Base-by-base conservation (phyloP, 129 eudicot species). In the Pittosporum tobira region DNA sequence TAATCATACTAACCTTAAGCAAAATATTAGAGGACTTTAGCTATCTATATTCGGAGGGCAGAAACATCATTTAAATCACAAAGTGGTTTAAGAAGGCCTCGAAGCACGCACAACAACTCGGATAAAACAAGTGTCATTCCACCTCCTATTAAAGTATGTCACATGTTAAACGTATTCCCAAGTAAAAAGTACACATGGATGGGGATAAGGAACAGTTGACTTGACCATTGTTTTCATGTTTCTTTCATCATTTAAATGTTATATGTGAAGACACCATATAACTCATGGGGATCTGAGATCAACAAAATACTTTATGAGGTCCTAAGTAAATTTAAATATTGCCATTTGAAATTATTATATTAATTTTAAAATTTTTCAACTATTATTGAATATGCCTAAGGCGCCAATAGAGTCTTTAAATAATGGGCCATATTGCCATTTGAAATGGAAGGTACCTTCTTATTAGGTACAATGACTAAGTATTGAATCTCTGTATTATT, bases 161-260 rank as follows among this genome's bases (percentile, higher is more conserved):
- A 78, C 81, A 79, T 75, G 64, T 79, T 79, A 44, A 79, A 64
- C 3, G 85, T 78, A 36, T 79, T 81, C 1, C 85, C 81, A 44
- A 79, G 48, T 15, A n/a, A 79, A 48, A 47, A 79, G 53, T 11
- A 78, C 85, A 6, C 85, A 78, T 1, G 76, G 85, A 3, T 66
- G 68, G 12, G 75, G 65, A 23, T 67, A 57, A 44, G 81, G 78
- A 29, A 19, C 72, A 43, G 85, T 78, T 2, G 81, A 78, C 85
- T 75, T 79, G 85, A 75, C 70, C 85, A 75, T 79, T 2, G 77
- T 63, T 63, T 75, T 53, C 46, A 75, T 75, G 56, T 75, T 71
- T 42, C 81, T 76, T 63, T 60, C 68, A 34, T 79, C 78, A 7
- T 71, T 46, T 8, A n/a, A 81, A 69, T 9, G 63, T 60, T 43